A percentile compares a stretch with the other conserved stretches of the same genome.
Evolutionary conservation across 768 basidiomycete species (phyloP).

Genomic region (Auriscalpium microsporum): DNA sequence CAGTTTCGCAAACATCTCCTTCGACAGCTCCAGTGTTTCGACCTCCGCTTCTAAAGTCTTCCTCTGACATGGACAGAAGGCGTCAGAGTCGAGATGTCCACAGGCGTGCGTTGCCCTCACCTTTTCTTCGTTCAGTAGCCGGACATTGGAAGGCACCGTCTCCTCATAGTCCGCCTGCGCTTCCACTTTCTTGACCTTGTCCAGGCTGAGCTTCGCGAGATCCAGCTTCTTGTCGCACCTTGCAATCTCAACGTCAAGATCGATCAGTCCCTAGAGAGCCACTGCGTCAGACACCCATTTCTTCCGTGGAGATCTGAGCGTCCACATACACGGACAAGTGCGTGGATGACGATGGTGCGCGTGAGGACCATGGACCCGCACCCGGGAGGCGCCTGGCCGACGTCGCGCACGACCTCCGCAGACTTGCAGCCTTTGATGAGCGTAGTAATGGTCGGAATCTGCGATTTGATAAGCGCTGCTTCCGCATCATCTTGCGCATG

Average conservation of each 20-base stretch:
- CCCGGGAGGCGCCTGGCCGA: conserved; percentile 72
- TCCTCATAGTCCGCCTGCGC: conserved; percentile 68
- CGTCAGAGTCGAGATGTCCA: not conserved
- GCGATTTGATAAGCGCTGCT: conserved; percentile 59
- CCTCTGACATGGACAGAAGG: conserved; percentile 34
- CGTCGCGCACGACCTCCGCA: conserved; percentile 54
- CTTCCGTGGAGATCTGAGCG: not conserved
- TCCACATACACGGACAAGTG: conserved; percentile 71
- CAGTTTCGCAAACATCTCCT: conserved; percentile 66
- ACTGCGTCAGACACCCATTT: not conserved
- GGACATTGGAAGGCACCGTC: conserved; percentile 74
- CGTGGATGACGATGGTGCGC: conserved; percentile 64
- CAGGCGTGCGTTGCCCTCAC: conserved; percentile 32
- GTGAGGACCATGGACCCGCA: conserved; percentile 81
- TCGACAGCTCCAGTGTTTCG: conserved; percentile 57
- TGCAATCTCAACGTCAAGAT: conserved; percentile 78
- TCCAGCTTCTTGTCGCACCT: conserved; percentile 89
- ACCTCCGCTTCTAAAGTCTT: conserved; percentile 77
- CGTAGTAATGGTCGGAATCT: conserved; percentile 65
- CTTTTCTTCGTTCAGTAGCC: conserved; percentile 72
- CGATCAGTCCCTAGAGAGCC: conserved; percentile 67
- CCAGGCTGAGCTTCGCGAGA: conserved; percentile 55
- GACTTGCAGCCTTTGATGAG: conserved; percentile 86
- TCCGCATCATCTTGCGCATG: conserved; percentile 58
- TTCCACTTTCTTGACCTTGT: conserved; percentile 70